A percentile compares a stretch with the other conserved stretches of the same genome.
Conservation (phyloP, 176 grass and related monocot species). For the Stipa capillata region DNA sequence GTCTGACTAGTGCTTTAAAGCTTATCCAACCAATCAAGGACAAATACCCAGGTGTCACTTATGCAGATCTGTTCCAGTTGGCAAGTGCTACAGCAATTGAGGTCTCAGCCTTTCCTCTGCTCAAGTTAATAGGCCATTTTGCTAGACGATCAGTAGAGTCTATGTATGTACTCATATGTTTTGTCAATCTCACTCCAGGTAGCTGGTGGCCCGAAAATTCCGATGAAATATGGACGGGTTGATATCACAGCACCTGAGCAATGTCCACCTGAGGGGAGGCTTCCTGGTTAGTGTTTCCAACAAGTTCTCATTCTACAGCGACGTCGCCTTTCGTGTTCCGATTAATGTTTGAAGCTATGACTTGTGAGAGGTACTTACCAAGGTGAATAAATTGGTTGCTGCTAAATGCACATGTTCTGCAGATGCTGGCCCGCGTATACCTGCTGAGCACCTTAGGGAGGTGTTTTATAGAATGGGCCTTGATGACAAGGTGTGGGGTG, state of each 20-base stretch:
- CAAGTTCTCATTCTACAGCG: background rate
- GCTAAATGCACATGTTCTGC: background rate
- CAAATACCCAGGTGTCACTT: conserved; percentile 74
- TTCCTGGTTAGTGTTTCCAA: conserved; percentile 56
- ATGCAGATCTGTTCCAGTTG: conserved; percentile 89
- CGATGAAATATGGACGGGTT: conserved; percentile 87
- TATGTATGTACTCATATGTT: background rate
- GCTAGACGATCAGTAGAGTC: background rate
- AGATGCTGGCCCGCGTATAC: conserved; percentile 81
- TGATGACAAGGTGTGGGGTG: conserved; percentile 66
- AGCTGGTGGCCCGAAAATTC: conserved; percentile 86
- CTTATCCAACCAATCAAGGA: conserved; percentile 87
- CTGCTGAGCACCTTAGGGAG: conserved; percentile 68
- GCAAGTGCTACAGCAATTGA: conserved; percentile 97
- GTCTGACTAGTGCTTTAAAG: conserved; percentile 73
- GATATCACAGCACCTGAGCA: conserved; percentile 78
- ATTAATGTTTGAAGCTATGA: background rate
- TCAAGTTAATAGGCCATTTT: background rate
- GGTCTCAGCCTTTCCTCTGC: conserved; percentile 36
- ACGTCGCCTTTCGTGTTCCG: background rate
- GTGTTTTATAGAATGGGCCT: conserved; percentile 97
- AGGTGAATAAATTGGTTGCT: conserved; percentile 1
- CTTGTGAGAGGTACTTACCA: background rate
- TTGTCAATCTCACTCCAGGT: conserved; percentile 44
- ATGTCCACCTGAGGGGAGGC: conserved; percentile 77